Base-by-base conservation (phyloP, 2,329 filamentous ascomycete genomes). In the Pezizomycotina sp. region DNA sequence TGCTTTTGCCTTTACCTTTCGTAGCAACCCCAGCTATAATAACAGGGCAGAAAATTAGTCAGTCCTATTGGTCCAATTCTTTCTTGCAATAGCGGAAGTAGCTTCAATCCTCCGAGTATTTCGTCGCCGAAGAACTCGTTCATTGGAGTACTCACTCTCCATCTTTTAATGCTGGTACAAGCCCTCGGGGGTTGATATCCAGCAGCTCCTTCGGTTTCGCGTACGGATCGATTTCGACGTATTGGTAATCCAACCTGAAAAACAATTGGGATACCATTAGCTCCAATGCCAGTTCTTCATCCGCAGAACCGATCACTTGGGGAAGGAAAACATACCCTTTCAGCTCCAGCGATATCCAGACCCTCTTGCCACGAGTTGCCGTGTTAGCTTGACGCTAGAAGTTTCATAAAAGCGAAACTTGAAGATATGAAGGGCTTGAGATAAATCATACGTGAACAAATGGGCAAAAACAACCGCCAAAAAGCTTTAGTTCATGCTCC, bases 151-250 rank as follows among this genome's bases (percentile, higher is more conserved):
- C 48, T 39, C 48, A 48, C 46, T 80, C 71, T 7, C 75, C 77
- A 55, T 89, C 76, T 24, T 72, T 65, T 39, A 92, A 65, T 6
- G 74, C 77, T 5, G 82, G 82, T 2, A 91, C 77, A 1, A 84
- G 62, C 1, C 78, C 78, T 8, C 77, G 68, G 0, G 78, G 78
- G 52, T 86, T 86, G 45, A 84, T 61, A 6, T 65, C 62, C 14
- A 84, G 61, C 18, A 83, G 73, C 1, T 67, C 71, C 3, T 67
- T 57, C 0, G 69, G 71, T 51, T 84, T 84, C 55, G 73, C 62
- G 60, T 83, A 83, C 0, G 78, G 78, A 55, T 83, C 82, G 41
- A 82, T 74, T 60, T 80, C 74, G 46, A 78, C 63, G 54, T 80
- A 81, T 58, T 83, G 72, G 53, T 84, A 75, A 10, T 69, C 67